Conservation (phyloP, 768 basidiomycete species). For the Pleurotus tuoliensis region DNA sequence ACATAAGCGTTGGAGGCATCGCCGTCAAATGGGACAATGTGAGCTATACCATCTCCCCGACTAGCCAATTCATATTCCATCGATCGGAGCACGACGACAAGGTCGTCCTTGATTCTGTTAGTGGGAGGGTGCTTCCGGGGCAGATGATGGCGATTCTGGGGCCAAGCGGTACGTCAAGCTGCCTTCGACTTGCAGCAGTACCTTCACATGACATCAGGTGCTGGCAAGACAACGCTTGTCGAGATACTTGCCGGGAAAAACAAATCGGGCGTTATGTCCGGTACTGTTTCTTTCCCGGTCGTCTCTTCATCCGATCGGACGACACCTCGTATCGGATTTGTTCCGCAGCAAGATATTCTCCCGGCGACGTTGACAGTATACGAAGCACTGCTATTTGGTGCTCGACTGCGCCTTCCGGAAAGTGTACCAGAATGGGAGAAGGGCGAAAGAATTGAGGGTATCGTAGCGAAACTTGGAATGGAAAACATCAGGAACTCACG, state of each 20-base stretch:
- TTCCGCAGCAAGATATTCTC: conserved; percentile 89
- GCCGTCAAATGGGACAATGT: too few species aligned
- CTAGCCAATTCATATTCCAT: conserved; percentile 3
- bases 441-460: too few species aligned
- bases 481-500: too few species aligned
- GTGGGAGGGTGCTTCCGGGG: conserved; percentile 70
- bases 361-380: too few species aligned
- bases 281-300: conserved; percentile 56
- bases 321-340: conserved; percentile 70
- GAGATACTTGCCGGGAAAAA: conserved; percentile 84
- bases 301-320: conserved; percentile 18
- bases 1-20: too few species aligned
- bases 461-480: too few species aligned
- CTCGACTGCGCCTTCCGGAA: too few species aligned
- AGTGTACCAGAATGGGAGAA: too few species aligned
- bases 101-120: conserved; percentile 65
- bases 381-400: too few species aligned
- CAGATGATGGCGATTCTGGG: conserved; percentile 91
- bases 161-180: conserved; percentile 63
- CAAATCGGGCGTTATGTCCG: conserved; percentile 69
- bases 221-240: conserved; percentile 88
- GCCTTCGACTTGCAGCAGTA: not conserved
- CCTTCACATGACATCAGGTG: conserved; percentile 36
- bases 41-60: conserved; percentile 41
- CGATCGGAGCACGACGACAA: conserved; percentile 37